Conservation (phyloP, 2,329 filamentous ascomycete genomes). For the Fusarium sp. region DNA sequence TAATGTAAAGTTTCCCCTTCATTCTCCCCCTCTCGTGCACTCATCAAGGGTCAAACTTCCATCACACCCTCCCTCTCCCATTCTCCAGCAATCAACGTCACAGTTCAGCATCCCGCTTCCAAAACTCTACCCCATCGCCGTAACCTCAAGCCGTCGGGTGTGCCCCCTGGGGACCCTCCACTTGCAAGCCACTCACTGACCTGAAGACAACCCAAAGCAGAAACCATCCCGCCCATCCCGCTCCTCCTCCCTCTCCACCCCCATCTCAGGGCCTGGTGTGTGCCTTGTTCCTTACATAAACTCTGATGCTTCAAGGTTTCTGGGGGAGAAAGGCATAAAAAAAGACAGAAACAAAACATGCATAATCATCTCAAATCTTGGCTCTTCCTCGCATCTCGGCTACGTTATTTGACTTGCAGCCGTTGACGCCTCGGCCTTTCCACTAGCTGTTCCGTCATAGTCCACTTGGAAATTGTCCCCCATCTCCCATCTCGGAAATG, state of each 20-base stretch:
- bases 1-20: neutral
- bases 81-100: neutral
- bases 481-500: neutral
- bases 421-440: neutral
- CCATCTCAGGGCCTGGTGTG: neutral
- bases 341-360: neutral
- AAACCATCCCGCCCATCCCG: neutral
- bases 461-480: neutral
- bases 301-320: neutral
- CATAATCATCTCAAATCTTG: neutral
- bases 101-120: conserved; percentile 17
- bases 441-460: neutral
- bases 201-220: conserved; percentile 6
- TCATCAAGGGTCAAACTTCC: neutral
- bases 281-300: neutral
- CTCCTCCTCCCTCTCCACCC: conserved; percentile 8
- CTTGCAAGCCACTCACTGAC: conserved; percentile 17
- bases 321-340: neutral
- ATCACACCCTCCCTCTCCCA: neutral
- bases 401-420: neutral
- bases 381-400: neutral
- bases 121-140: conserved; percentile 16
- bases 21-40: neutral
- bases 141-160: neutral
- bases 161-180: neutral